Conservation (phyloP, 2,329 filamentous ascomycete genomes). For the Knoxdaviesia proteae region DNA sequence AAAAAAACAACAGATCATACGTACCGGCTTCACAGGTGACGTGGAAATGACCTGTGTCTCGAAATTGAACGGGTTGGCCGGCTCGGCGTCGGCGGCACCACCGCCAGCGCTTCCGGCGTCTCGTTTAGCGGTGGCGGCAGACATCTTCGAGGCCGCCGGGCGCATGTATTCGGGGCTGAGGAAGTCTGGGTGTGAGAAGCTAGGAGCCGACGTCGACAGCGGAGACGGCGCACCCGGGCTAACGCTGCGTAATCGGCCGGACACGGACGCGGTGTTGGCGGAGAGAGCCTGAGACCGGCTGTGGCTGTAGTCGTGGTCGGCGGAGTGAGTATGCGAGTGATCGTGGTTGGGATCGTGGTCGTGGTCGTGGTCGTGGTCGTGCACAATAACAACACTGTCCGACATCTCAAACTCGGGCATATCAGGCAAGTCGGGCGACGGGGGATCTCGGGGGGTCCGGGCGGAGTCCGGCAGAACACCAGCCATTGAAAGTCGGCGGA, state of each 20-base stretch:
- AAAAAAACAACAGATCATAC: slow-evolving; percentile 9
- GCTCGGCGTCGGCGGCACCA: slow-evolving; percentile 7
- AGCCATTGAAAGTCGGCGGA: too few relatives aligned
- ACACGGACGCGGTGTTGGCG: too few relatives aligned
- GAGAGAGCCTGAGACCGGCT: not conserved
- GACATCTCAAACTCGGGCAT: too few relatives aligned
- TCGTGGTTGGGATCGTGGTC: not conserved
- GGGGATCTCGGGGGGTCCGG: too few relatives aligned
- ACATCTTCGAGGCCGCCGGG: too few relatives aligned
- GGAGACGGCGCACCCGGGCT: not conserved
- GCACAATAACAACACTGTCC: too few relatives aligned
- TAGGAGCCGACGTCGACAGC: not conserved
- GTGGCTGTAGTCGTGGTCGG: not conserved
- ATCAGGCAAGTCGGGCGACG: too few relatives aligned
- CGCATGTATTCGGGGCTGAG: not conserved
- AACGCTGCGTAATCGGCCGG: not conserved
- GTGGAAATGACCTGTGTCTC: slow-evolving; percentile 62
- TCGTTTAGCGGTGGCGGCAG: not conserved
- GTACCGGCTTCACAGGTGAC: slow-evolving; percentile 55
- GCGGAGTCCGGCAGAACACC: too few relatives aligned
- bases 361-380: too few relatives aligned
- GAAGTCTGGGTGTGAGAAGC: not conserved
- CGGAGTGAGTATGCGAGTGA: not conserved
- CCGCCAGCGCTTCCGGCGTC: slow-evolving; percentile 4
- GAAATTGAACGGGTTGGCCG: slow-evolving; percentile 74